Evolutionary conservation across 179 eudicot genomes (phyloP).

Genomic region (Amaranthus tricolor): DNA sequence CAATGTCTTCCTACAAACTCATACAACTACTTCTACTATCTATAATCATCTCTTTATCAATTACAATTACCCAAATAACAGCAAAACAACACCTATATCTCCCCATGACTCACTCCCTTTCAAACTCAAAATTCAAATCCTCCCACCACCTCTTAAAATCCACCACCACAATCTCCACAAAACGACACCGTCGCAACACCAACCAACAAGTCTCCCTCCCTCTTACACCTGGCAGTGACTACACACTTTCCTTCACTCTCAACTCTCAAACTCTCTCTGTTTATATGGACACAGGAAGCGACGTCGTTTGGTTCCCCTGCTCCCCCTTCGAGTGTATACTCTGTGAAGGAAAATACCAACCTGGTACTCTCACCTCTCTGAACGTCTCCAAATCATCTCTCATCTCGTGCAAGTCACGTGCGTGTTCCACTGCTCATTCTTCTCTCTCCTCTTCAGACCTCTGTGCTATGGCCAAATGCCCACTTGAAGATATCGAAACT

Average conservation of each 20-base stretch:
- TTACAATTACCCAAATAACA: neutral
- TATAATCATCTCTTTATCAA: neutral
- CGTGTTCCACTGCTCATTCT: slow-evolving; percentile 74
- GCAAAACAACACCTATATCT: slow-evolving; percentile 29
- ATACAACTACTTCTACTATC: slow-evolving; percentile 4
- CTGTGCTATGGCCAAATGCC: slow-evolving; percentile 76
- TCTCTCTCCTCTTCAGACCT: slow-evolving; percentile 64
- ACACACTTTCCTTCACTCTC: slow-evolving; percentile 70
- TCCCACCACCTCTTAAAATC: slow-evolving; percentile 78
- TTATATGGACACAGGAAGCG: slow-evolving; percentile 97
- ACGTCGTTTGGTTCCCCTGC: slow-evolving; percentile 93
- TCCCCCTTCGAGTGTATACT: slow-evolving; percentile 77
- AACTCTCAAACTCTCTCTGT: slow-evolving; percentile 55
- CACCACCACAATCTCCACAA: slow-evolving; percentile 51
- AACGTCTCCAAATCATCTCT: slow-evolving; percentile 44
- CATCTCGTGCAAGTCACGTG: slow-evolving; percentile 59
- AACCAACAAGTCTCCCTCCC: slow-evolving; percentile 69
- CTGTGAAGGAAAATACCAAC: slow-evolving; percentile 68
- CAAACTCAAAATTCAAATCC: slow-evolving; percentile 39
- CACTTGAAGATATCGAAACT: slow-evolving; percentile 58
- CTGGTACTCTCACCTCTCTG: slow-evolving; percentile 43
- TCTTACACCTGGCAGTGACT: slow-evolving; percentile 76
- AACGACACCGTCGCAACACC: slow-evolving; percentile 42
- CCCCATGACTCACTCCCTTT: slow-evolving; percentile 60
- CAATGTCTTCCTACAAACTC: slow-evolving; percentile 21